Evolutionary conservation across 805 yeast genomes (phyloP).

Genomic region (Sugiyamaella mastotermitis): DNA sequence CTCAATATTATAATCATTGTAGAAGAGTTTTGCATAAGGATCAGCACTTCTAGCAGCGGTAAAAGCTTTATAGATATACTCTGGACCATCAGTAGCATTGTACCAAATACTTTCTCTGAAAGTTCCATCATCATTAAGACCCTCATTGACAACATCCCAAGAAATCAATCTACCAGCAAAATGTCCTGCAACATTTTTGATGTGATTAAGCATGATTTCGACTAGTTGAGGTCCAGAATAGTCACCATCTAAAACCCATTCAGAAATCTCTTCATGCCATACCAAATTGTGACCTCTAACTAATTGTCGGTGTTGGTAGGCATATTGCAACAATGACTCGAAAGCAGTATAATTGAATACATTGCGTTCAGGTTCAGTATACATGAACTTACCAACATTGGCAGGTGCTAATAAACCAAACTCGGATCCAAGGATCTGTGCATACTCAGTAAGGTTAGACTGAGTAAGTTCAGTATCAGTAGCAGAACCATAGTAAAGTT

Average conservation of each 20-base stretch:
- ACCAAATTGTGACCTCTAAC: slow-evolving; percentile 5
- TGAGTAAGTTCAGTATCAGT: background rate
- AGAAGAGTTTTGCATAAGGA: slow-evolving; percentile 3
- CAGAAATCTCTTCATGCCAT: slow-evolving; percentile 8
- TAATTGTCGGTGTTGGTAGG: slow-evolving; percentile 5
- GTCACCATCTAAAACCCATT: slow-evolving; percentile 4
- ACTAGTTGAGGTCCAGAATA: slow-evolving; percentile 1
- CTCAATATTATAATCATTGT: slow-evolving; percentile 7
- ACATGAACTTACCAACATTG: slow-evolving; percentile 5
- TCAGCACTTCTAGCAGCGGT: slow-evolving; percentile 8
- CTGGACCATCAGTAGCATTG: slow-evolving; percentile 6
- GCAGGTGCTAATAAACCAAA: slow-evolving; percentile 7
- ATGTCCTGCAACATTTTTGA: slow-evolving; percentile 2
- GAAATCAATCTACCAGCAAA: background rate
- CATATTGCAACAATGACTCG: slow-evolving; percentile 3
- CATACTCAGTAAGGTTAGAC: background rate
- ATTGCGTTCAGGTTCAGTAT: slow-evolving; percentile 8
- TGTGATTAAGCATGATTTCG: slow-evolving; percentile 4
- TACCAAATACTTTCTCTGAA: slow-evolving; percentile 5
- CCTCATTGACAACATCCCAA: slow-evolving; percentile 10
- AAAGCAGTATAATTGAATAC: slow-evolving; percentile 5
- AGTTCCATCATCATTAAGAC: slow-evolving; percentile 7
- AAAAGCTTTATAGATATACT: slow-evolving; percentile 3
- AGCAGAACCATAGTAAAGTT: slow-evolving; percentile 3
- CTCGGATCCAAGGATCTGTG: slow-evolving; percentile 1